Evolutionary conservation across 495 filamentous ascomycete genomes (phyloP).

Genomic region (Aspergillus homomorphus): DNA sequence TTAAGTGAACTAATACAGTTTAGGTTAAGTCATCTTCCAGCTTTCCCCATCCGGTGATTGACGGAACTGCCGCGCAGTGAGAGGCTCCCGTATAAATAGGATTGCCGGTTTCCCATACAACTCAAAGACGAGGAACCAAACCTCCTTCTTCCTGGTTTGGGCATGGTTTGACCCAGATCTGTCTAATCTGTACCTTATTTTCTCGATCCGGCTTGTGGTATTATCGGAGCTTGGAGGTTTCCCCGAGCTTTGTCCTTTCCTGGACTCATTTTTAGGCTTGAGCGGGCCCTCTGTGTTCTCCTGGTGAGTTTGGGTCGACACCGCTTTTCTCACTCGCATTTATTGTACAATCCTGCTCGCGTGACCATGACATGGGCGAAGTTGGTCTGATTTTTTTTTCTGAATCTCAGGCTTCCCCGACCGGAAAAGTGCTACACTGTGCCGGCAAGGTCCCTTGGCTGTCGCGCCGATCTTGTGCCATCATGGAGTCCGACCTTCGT

Average conservation of each 20-base stretch:
- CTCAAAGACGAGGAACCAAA: too few species aligned
- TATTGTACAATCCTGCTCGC: slow-evolving; percentile 4
- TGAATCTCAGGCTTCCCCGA: not conserved
- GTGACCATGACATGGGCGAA: not conserved
- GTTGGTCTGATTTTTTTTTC: slow-evolving; percentile 5
- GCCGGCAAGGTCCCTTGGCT: not conserved
- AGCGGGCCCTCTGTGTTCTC: not conserved
- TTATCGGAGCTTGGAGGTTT: not conserved
- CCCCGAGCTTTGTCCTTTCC: not conserved
- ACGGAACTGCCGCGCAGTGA: not conserved
- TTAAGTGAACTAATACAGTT: not conserved
- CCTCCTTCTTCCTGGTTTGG: not conserved
- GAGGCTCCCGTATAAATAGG: not conserved
- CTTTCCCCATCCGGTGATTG: not conserved
- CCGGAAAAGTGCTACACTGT: not conserved
- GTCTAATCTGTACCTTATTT: not conserved
- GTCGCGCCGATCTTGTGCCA: slow-evolving; percentile 1
- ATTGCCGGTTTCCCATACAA: not conserved
- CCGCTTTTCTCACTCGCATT: slow-evolving; percentile 7
- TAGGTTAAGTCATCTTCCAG: not conserved
- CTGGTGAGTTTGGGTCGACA: slow-evolving; percentile 9
- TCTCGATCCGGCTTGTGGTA: too few species aligned
- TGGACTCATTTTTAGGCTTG: not conserved
- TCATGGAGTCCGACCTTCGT: slow-evolving; percentile 45
- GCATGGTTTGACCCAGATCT: not conserved